phyloP scores from a whole-genome alignment of 495 filamentous ascomycete species.

The Hypoxylon perforatum region DNA sequence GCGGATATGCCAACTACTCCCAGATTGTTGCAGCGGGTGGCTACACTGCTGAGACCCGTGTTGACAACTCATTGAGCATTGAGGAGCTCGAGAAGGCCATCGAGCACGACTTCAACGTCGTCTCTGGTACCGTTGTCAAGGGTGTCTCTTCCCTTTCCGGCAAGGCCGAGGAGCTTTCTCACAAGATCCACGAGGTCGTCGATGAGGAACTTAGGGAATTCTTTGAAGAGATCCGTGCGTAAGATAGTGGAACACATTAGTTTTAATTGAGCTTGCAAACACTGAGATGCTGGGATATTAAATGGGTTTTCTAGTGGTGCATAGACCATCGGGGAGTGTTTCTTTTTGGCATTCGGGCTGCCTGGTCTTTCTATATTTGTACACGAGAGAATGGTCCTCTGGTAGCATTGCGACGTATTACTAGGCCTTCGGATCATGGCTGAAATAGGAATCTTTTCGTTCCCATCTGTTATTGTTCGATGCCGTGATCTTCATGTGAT shows the following conservation, averaged over 20 bases:
- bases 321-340: constrained; percentile 31
- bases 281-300: constrained; percentile 19
- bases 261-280: constrained; percentile 5
- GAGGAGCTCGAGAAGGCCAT: constrained; percentile 71
- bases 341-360: constrained; percentile 38
- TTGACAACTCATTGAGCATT: constrained; percentile 52
- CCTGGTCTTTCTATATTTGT: constrained; percentile 55
- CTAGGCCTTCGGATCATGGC: constrained; percentile 29
- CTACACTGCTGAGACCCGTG: constrained; percentile 57
- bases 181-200: constrained; percentile 66
- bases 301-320: constrained; percentile 14
- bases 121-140: constrained; percentile 65
- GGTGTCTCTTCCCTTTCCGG: constrained; percentile 55
- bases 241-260: constrained; percentile 30
- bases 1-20: constrained; percentile 89
- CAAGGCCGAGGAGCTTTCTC: constrained; percentile 60
- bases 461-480: no score
- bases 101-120: constrained; percentile 65
- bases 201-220: constrained; percentile 76
- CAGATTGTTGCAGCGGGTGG: constrained; percentile 80
- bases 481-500: no score
- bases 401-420: constrained; percentile 42
- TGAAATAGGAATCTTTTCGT: constrained; percentile 33
- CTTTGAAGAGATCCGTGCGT: constrained; percentile 67
- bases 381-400: constrained; percentile 43